Base-by-base conservation (phyloP, 257 asterid genomes). In the Nicotiana knightiana region DNA sequence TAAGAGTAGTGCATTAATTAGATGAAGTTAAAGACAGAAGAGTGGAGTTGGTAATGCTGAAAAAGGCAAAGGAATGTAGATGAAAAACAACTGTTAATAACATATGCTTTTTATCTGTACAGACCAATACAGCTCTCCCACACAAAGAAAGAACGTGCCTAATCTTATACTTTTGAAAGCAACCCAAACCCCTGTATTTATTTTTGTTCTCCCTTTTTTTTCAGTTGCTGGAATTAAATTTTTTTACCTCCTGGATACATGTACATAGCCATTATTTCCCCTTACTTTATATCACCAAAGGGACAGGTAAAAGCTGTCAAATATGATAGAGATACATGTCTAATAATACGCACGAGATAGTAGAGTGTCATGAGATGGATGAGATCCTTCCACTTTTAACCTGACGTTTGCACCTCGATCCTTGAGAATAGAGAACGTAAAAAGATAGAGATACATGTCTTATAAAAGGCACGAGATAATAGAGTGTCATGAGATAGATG, bases 261-360 rank as follows among this genome's bases (percentile, higher is more conserved):
- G 65, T 59, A 68, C 51, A 76, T 55, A 67, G 76, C 85, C 81
- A 76, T 77, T 71, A 83, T 83, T 71, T 75, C 61, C 54, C 64
- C 84, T 66, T 83, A 81, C 90, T 87, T 81, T 65, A 85, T 87
- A 85, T 85, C 82, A 63, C 55, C 76, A 33, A 61, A 21, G 53
- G 81, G 86, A 80, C 86, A 84, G 87, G 84, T 75, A 82, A 82
- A 82, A 87, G 86, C 88, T 83, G 88, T 83, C 83, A 87, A 87
- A 43, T 24, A n/a, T 71, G 57, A 73, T 43, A 43, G 51, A 43
- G 51, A 43, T 43, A 2, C 51, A 43, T 43, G 51, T 43, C 51
- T 43, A 8, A 43, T 43, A 43, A 43, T 8, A 43, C 11, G 11
- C 3, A 43, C 10, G 51, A 43, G 51, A 43, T 11, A 43, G 11